These are phyloP conservation scores for Fraxinus quadrangulata DNA, from an alignment of 257 asterid species.

Conservation along the genomic window DNA sequence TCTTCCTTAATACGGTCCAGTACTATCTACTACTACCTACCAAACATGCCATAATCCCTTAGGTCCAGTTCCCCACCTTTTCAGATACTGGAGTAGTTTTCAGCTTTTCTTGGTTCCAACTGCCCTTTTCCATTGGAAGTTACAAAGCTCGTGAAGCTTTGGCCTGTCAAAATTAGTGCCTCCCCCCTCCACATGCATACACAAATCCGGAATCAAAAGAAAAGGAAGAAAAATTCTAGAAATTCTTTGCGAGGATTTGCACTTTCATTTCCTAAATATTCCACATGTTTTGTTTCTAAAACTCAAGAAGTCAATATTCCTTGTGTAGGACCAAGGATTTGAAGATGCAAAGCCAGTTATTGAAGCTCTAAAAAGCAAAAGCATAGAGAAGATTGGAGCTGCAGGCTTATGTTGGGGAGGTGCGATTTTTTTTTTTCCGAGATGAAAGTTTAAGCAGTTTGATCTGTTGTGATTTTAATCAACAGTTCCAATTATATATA, in stretches of 20 bases:
- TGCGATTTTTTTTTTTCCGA: constrained; percentile 2
- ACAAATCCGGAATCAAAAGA: background rate
- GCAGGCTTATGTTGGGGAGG: constrained; percentile 83
- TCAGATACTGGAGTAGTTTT: background rate
- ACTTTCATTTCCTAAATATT: background rate
- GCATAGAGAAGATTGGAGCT: constrained; percentile 59
- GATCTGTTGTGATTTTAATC: background rate
- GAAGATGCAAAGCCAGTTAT: constrained; percentile 61
- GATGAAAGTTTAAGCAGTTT: background rate
- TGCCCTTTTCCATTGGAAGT: background rate
- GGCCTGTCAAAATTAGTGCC: background rate
- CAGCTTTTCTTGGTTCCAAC: background rate
- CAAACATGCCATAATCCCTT: background rate
- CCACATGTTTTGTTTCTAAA: background rate
- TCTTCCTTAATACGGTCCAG: background rate
- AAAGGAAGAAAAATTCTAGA: background rate
- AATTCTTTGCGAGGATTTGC: background rate
- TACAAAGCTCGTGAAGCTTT: background rate
- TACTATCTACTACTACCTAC: background rate
- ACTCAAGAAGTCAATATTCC: background rate
- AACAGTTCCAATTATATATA: background rate
- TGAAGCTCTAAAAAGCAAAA: constrained; percentile 62
- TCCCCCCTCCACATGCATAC: background rate
- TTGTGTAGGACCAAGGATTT: constrained; percentile 52
- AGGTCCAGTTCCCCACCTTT: background rate